Conservation (phyloP, 2,329 filamentous ascomycete species). For the Pyricularia grisea region DNA sequence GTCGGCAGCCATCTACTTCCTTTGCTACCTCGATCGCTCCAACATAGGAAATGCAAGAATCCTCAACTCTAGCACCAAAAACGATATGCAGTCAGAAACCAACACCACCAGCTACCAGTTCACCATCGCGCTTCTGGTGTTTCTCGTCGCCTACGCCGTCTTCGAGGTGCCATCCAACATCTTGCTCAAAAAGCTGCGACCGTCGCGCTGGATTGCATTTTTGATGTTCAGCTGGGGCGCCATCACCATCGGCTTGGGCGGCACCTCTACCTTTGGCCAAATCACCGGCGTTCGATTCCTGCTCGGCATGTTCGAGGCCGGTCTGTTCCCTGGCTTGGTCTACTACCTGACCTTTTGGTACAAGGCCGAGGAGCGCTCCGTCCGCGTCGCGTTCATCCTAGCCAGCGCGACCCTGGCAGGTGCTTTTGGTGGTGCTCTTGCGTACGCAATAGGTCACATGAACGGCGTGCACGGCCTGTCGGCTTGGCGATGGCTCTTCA, state of each 20-base stretch:
- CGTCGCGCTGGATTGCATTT: constrained; percentile 54
- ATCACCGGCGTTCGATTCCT: constrained; percentile 60
- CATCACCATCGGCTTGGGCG: constrained; percentile 57
- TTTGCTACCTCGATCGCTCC: constrained; percentile 58
- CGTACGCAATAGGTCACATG: constrained; percentile 65
- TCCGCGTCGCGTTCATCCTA: constrained; percentile 65
- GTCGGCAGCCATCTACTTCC: constrained; percentile 53
- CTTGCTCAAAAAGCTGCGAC: constrained; percentile 53
- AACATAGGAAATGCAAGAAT: constrained; percentile 65
- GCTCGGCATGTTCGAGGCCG: constrained; percentile 58
- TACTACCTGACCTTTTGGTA: constrained; percentile 70
- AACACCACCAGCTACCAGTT: constrained; percentile 53
- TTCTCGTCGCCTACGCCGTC: constrained; percentile 48
- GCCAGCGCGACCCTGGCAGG: constrained; percentile 61
- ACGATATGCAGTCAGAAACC: constrained; percentile 55
- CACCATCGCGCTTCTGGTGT: constrained; percentile 47
- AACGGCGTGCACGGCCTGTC: constrained; percentile 49
- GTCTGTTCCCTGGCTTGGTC: constrained; percentile 24
- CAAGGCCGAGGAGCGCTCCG: constrained; percentile 56
- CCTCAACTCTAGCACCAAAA: constrained; percentile 46
- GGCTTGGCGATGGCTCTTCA: constrained; percentile 66
- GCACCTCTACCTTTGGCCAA: constrained; percentile 49
- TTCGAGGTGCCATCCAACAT: constrained; percentile 61
- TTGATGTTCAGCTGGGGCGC: constrained; percentile 60
- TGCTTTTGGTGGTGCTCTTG: constrained; percentile 64